Conservation (phyloP, 768 basidiomycete species). For the Neoboletus brunneissimus region DNA sequence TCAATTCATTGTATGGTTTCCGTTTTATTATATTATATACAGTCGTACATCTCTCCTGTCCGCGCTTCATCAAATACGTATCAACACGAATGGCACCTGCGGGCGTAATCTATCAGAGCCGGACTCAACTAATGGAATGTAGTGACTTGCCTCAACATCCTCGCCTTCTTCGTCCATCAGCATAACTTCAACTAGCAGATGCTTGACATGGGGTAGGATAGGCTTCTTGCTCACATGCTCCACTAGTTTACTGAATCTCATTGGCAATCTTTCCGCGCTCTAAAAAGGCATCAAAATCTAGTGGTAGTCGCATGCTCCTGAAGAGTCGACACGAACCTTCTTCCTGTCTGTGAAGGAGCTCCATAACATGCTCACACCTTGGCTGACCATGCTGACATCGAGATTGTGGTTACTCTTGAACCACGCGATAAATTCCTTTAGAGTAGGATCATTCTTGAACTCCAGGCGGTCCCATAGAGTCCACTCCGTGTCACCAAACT, state of each 20-base stretch:
- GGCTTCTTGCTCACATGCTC: slow-evolving; percentile 95
- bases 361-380: slow-evolving; percentile 98
- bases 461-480: slow-evolving; percentile 98
- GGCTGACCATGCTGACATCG: slow-evolving; percentile 92
- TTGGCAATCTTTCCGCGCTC: slow-evolving; percentile 83
- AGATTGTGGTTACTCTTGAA: slow-evolving; percentile 85
- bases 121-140: neutral
- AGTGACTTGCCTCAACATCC: slow-evolving; percentile 78
- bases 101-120: neutral
- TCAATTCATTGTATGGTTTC: neutral
- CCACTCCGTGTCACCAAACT: slow-evolving; percentile 89
- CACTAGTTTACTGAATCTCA: slow-evolving; percentile 89
- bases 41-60: neutral
- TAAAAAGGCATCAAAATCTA: slow-evolving; percentile 32
- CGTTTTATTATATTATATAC: slow-evolving; percentile 13
- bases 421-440: slow-evolving; percentile 79
- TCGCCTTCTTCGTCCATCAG: slow-evolving; percentile 88
- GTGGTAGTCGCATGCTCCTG: neutral
- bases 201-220: slow-evolving; percentile 76
- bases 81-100: slow-evolving; percentile 82
- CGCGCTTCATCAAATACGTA: slow-evolving; percentile 47
- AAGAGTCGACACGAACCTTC: slow-evolving; percentile 56
- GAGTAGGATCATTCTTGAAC: slow-evolving; percentile 84
- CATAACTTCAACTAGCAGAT: slow-evolving; percentile 93
- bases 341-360: slow-evolving; percentile 89